Conservation (phyloP, 495 filamentous ascomycete species). For the Annulohypoxylon stygium region DNA sequence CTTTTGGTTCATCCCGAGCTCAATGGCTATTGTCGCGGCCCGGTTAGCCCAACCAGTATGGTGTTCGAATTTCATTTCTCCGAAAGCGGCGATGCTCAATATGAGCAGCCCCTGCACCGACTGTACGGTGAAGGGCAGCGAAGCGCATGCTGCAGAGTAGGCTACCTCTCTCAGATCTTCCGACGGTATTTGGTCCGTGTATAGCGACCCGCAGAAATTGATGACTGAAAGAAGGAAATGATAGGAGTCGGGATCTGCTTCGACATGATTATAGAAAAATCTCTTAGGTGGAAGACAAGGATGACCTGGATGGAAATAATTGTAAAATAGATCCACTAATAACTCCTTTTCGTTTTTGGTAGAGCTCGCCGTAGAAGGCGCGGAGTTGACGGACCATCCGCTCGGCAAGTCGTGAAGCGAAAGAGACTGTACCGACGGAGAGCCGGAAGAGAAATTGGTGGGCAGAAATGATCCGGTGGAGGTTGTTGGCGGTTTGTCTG, state of each 20-base stretch:
- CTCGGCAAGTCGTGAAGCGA: conserved; percentile 39
- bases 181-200: conserved; percentile 53
- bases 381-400: conserved; percentile 42
- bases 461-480: conserved; percentile 33
- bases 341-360: conserved; percentile 40
- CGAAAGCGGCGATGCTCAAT: conserved; percentile 74
- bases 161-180: conserved; percentile 61
- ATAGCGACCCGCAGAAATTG: conserved; percentile 69
- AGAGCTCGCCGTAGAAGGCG: conserved; percentile 26
- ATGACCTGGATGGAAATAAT: conserved; percentile 70
- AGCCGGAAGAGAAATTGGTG: conserved; percentile 27
- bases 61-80: conserved; percentile 69
- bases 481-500: conserved; percentile 46
- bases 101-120: conserved; percentile 76
- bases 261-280: conserved; percentile 54
- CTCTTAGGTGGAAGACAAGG: conserved; percentile 67
- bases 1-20: conserved; percentile 73
- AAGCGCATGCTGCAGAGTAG: conserved; percentile 54
- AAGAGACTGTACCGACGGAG: conserved; percentile 34
- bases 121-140: conserved; percentile 65
- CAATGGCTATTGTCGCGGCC: conserved; percentile 72
- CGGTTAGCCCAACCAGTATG: conserved; percentile 67
- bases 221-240: conserved; percentile 65
- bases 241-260: conserved; percentile 48
- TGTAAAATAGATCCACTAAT: conserved; percentile 64